Evolutionary conservation across 1,139 yeast genomes (phyloP).

Genomic region (Hanseniaspora uvarum): DNA sequence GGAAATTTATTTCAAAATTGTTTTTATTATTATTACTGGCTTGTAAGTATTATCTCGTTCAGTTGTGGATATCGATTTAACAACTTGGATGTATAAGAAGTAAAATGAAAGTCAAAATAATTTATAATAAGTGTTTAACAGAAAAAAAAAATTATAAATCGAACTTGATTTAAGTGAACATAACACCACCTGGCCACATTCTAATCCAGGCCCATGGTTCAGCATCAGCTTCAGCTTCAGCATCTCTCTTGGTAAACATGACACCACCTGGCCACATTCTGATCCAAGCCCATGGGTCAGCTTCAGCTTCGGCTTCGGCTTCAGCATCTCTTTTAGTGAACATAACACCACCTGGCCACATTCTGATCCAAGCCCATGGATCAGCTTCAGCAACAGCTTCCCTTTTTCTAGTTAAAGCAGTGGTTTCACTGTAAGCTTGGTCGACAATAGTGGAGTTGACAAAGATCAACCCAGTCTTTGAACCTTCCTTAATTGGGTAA

Average conservation of each 20-base stretch:
- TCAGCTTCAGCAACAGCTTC: constrained; percentile 25
- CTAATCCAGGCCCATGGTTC: constrained; percentile 27
- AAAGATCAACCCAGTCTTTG: constrained; percentile 22
- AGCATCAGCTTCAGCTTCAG: constrained; percentile 27
- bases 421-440: constrained; percentile 20
- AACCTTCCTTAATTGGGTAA: constrained; percentile 25
- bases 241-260: constrained; percentile 24
- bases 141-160: background rate
- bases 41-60: background rate
- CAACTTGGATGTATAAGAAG: background rate
- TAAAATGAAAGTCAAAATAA: background rate
- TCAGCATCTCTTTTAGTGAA: constrained; percentile 24
- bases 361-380: constrained; percentile 18
- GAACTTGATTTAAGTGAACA: constrained; percentile 19
- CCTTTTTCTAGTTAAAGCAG: constrained; percentile 22
- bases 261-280: constrained; percentile 26
- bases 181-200: constrained; percentile 26
- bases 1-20: background rate
- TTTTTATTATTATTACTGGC: background rate
- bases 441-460: constrained; percentile 28
- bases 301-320: constrained; percentile 27
- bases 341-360: constrained; percentile 21
- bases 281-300: constrained; percentile 30
- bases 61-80: background rate
- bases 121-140: background rate